phyloP scores from a whole-genome alignment of 106 monocot genomes.

The Apostasia ramifera region DNA sequence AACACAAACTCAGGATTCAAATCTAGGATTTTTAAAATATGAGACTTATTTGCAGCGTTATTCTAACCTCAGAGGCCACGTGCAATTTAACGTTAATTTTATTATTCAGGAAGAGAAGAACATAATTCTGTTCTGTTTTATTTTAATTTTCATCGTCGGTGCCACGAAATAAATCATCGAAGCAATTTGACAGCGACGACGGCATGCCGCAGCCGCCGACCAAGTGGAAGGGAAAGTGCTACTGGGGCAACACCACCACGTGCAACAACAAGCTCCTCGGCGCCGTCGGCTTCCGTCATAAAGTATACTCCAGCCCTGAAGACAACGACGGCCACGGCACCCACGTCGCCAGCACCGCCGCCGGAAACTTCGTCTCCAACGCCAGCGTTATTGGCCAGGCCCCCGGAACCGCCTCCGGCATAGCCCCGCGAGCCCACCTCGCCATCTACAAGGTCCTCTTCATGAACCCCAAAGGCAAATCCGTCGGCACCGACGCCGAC shows the following conservation, averaged over 20 bases:
- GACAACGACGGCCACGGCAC: conserved; percentile 22
- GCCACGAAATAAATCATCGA: no score
- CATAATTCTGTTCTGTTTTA: no score
- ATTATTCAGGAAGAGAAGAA: no score
- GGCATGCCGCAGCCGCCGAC: conserved; percentile 16
- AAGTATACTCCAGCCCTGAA: not conserved
- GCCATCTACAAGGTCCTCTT: conserved; percentile 23
- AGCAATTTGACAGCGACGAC: not conserved
- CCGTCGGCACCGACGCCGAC: not conserved
- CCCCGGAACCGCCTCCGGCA: conserved; percentile 11
- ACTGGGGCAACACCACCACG: not conserved
- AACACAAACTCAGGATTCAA: no score
- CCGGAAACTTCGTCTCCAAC: conserved; percentile 9
- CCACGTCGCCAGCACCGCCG: conserved; percentile 20
- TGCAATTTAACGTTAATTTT: no score
- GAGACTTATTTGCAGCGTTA: no score
- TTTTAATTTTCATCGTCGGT: no score
- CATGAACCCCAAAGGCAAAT: not conserved
- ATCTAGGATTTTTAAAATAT: no score
- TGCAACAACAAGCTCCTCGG: conserved; percentile 23
- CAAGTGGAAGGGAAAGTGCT: conserved; percentile 23
- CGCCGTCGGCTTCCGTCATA: conserved; percentile 2
- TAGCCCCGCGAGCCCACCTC: conserved; percentile 19
- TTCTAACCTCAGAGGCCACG: no score
- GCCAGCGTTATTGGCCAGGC: conserved; percentile 12